Conservation (phyloP, 2,329 filamentous ascomycete genomes). For the Penicillium sp. region DNA sequence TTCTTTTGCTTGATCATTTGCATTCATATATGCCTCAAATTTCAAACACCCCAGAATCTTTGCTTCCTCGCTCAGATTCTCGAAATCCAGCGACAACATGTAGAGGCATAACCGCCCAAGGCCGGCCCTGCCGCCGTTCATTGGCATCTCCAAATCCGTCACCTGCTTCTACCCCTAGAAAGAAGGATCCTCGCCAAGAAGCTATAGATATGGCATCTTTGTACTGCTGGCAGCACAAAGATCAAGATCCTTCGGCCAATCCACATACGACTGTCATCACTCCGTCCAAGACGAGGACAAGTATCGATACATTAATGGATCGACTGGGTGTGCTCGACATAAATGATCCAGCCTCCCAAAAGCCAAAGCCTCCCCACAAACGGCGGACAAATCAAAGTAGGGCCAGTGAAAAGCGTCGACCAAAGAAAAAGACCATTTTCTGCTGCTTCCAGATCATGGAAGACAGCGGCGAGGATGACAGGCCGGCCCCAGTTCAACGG, state of each 20-base stretch:
- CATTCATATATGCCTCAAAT: conserved; percentile 53
- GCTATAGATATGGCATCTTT: conserved; percentile 35
- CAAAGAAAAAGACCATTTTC: conserved; percentile 18
- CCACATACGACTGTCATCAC: conserved; percentile 12
- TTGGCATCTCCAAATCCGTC: conserved; percentile 45
- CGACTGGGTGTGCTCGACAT: conserved; percentile 66
- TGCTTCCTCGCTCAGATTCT: conserved; percentile 70
- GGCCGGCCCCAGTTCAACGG: conserved; percentile 18
- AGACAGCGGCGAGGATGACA: conserved; percentile 23
- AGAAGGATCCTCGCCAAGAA: conserved; percentile 17
- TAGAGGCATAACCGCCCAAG: conserved; percentile 71
- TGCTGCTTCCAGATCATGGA: conserved; percentile 30
- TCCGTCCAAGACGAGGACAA: conserved; percentile 60
- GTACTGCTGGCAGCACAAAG: conserved; percentile 93
- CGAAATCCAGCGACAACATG: conserved; percentile 77
- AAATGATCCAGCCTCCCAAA: conserved; percentile 27
- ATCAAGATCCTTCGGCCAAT: conserved; percentile 53
- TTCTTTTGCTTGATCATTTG: background rate
- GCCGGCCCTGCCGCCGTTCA: conserved; percentile 71
- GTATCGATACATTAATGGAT: conserved; percentile 78
- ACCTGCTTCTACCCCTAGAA: conserved; percentile 20
- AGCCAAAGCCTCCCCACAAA: conserved; percentile 5
- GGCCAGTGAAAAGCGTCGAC: conserved; percentile 12
- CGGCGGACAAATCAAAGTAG: conserved; percentile 7
- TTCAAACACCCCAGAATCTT: conserved; percentile 68